phyloP scores from a whole-genome alignment of 2,329 filamentous ascomycete genomes.

The Mariannaea sp. region DNA sequence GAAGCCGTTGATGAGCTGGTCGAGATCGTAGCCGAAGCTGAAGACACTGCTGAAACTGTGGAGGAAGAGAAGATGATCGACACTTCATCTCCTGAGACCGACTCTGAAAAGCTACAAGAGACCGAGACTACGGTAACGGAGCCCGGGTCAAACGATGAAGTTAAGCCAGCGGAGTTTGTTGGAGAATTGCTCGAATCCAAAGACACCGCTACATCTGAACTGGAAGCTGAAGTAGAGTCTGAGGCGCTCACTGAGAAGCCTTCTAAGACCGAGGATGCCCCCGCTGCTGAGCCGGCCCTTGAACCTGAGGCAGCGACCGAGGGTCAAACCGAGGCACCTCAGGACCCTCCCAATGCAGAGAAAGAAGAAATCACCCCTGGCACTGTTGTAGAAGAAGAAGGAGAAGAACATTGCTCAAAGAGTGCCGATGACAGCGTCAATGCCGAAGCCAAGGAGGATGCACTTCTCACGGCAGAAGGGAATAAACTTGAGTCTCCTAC shows the following conservation, averaged over 20 bases:
- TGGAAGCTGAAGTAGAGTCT: conserved; percentile 6
- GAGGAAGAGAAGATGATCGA: conserved; percentile 12
- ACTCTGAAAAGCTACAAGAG: too few species aligned
- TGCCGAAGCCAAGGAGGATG: background rate
- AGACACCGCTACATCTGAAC: conserved; percentile 6
- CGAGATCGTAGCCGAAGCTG: background rate
- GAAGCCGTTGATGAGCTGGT: conserved; percentile 7
- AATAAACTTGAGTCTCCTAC: too few species aligned
- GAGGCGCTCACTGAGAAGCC: conserved; percentile 1
- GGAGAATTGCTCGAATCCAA: too few species aligned
- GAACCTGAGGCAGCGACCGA: conserved; percentile 3
- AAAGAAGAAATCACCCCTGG: conserved; percentile 16
- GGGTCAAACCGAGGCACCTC: too few species aligned
- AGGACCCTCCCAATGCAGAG: conserved; percentile 6
- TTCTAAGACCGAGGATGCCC: background rate
- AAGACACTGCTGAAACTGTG: conserved; percentile 5
- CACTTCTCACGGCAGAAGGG: too few species aligned
- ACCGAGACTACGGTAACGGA: conserved; percentile 10
- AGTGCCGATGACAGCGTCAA: background rate
- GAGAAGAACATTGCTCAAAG: conserved; percentile 8
- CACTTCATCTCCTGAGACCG: conserved; percentile 5
- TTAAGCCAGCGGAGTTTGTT: too few species aligned
- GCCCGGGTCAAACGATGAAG: too few species aligned
- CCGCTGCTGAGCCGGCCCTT: conserved; percentile 8
- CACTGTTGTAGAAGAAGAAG: background rate